Evolutionary conservation across 179 eudicot species (phyloP).

Genomic region (Corrigiola litoralis): DNA sequence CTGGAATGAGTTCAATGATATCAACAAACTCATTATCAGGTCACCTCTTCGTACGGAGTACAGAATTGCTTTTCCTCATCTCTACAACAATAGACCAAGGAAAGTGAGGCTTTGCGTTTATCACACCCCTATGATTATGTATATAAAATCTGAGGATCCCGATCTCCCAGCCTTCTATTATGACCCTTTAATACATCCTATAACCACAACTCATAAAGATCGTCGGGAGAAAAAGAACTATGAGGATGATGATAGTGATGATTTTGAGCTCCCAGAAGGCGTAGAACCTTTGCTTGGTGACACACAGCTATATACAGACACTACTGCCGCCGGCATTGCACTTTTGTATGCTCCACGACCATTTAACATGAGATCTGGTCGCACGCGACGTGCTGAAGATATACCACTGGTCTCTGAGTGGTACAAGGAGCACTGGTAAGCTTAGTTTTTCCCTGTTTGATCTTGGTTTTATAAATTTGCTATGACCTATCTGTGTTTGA

Average conservation of each 20-base stretch:
- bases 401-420: slow-evolving; percentile 98
- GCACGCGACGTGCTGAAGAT: slow-evolving; percentile 94
- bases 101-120: slow-evolving; percentile 86
- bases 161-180: slow-evolving; percentile 97
- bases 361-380: slow-evolving; percentile 97
- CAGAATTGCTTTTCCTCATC: slow-evolving; percentile 93
- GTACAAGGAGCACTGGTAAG: slow-evolving; percentile 98
- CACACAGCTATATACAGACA: slow-evolving; percentile 82
- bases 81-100: slow-evolving; percentile 94
- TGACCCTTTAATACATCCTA: slow-evolving; percentile 94
- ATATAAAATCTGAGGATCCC: slow-evolving; percentile 95
- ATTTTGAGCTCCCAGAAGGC: slow-evolving; percentile 83
- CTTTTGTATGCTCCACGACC: slow-evolving; percentile 92
- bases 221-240: slow-evolving; percentile 60
- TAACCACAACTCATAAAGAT: slow-evolving; percentile 58
- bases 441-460: not conserved
- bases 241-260: slow-evolving; percentile 81
- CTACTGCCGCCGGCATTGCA: slow-evolving; percentile 97
- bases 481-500: not conserved
- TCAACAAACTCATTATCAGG: slow-evolving; percentile 90
- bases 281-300: slow-evolving; percentile 74
- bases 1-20: slow-evolving; percentile 99
- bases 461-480: not conserved
- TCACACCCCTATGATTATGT: slow-evolving; percentile 97
- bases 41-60: slow-evolving; percentile 97